Evolutionary conservation across 2,329 filamentous ascomycete species (phyloP), one percentile per base, ranked within the genome.

Genomic region (Colletotrichum sp.): DNA sequence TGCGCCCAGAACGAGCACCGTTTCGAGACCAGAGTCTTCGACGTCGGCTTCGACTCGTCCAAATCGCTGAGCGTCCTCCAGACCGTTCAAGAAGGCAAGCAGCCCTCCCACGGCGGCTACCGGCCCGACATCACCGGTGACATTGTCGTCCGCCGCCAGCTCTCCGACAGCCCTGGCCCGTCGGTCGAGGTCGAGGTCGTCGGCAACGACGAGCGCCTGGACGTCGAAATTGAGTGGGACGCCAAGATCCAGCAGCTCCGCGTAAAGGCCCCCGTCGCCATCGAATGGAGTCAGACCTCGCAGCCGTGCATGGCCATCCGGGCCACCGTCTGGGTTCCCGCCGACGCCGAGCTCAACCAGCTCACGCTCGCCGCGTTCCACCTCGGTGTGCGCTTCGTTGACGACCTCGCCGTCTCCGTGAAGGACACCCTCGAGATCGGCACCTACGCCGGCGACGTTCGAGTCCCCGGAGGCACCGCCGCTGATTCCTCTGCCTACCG

Each of bases 301-400:
- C 77, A 80, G 9, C 88, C 89, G 2, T 91, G 90, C 78, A 82
- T 91, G 24, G 86, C 87, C 75, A 83, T 91, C 72, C 85, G 85
- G 13, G 82, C 84, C 18, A 91, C 88, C 4, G 80, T 90, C 57
- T 89, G 85, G 83, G 84, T 88, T 0, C 90, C 90, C 8, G 80
- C 82, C 6, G 79, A 82, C 18, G 83, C 84, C 5, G 78, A 82
- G 10, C 81, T 92, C 15, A 79, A 84, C 16, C 72, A 57, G 4
- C 79, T 91, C 9, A 66, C 72, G 9, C 77, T 90, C 18, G 78
- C 81, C 21, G 80, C 83, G 5, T 77, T 84, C 12, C 84, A 87
- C 26, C 84, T 90, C 21, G 83, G 84, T 74, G 79, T 90, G 18
- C 78, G 83, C 8, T 80, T 90, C 12, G 78, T 84, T 6, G 82